Conservation (phyloP, 2,329 filamentous ascomycete genomes). For the Penicillium italicum region DNA sequence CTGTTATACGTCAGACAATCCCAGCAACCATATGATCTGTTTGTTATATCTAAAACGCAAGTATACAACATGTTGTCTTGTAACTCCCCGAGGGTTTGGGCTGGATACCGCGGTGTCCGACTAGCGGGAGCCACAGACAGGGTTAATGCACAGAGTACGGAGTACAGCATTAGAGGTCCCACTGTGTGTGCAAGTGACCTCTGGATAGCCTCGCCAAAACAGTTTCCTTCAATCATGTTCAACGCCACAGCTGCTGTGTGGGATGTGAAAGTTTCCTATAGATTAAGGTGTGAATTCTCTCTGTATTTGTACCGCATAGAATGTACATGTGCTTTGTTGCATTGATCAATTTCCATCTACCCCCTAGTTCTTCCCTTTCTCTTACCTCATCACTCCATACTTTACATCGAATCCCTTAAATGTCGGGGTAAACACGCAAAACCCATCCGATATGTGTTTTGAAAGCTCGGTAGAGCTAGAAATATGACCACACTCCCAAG, state of each 20-base stretch:
- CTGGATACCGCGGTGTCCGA: not conserved
- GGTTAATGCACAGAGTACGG: not conserved
- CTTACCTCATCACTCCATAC: not conserved
- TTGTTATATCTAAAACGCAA: not conserved
- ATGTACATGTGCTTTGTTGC: not conserved
- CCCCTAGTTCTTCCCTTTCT: not conserved
- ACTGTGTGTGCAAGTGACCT: constrained; percentile 1
- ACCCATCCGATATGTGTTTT: not conserved
- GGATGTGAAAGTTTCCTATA: not conserved
- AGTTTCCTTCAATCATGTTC: constrained; percentile 2
- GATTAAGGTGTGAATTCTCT: not conserved
- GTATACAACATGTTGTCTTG: not conserved
- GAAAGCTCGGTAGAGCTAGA: not conserved
- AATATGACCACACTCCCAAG: not conserved
- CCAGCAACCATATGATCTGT: no score
- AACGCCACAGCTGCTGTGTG: not conserved
- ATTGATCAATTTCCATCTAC: not conserved
- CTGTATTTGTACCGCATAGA: not conserved
- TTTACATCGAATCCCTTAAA: not conserved
- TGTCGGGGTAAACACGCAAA: constrained; percentile 5
- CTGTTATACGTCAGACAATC: no score
- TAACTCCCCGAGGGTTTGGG: constrained; percentile 1
- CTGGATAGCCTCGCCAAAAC: not conserved
- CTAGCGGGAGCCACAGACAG: constrained; percentile 4
- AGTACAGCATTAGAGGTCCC: not conserved